Evolutionary conservation across 768 basidiomycete genomes (phyloP).

Genomic region (Termitomyces sp.): DNA sequence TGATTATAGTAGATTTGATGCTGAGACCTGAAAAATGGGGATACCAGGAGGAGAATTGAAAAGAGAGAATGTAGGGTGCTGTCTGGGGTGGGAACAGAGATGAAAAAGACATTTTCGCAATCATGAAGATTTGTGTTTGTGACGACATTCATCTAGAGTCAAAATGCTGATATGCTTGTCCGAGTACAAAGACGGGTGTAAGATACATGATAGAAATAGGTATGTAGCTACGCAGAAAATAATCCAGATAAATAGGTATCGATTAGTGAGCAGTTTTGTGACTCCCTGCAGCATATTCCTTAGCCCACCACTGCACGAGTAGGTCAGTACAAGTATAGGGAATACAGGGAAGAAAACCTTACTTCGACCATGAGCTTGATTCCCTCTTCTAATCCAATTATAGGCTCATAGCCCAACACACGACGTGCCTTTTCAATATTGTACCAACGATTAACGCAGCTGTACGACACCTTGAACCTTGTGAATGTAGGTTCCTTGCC

Average conservation of each 20-base stretch:
- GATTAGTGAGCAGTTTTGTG: conserved; percentile 37
- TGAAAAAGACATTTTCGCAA: conserved; percentile 12
- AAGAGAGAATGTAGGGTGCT: conserved; percentile 55
- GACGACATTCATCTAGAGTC: background rate
- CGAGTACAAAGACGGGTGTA: conserved; percentile 3
- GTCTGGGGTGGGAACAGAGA: conserved; percentile 52
- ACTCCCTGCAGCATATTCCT: conserved; percentile 36
- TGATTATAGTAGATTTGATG: conserved; percentile 73
- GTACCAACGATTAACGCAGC: conserved; percentile 79
- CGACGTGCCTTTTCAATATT: conserved; percentile 93
- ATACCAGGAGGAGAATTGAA: conserved; percentile 88
- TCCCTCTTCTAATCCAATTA: conserved; percentile 87
- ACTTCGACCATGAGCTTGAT: conserved; percentile 76
- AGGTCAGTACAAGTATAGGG: background rate
- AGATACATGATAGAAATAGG: conserved; percentile 10
- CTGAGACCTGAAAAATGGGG: conserved; percentile 59
- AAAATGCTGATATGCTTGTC: background rate
- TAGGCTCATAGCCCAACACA: conserved; percentile 90
- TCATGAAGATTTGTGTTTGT: background rate
- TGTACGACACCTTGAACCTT: conserved; percentile 76
- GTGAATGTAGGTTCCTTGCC: conserved; percentile 88
- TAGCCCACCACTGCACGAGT: conserved; percentile 42
- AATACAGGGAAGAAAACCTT: conserved; percentile 20
- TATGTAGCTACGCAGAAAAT: conserved; percentile 5
- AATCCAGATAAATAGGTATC: background rate